Evolutionary conservation across 495 filamentous ascomycete genomes (phyloP).

Genomic region (Neurospora sp.): DNA sequence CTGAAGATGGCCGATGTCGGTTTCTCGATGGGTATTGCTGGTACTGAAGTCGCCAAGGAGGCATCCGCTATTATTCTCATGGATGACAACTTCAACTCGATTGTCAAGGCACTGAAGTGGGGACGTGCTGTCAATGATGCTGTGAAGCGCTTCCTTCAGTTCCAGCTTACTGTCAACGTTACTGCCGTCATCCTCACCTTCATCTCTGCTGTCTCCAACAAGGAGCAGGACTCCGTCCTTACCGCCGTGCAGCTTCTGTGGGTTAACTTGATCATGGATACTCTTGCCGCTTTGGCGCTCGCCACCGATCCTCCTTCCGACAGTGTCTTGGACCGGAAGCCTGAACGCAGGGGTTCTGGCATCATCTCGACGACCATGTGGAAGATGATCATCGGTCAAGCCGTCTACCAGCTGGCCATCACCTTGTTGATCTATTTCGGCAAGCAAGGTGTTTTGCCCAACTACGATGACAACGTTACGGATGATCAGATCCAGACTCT

Average conservation of each 20-base stretch:
- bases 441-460: constrained; percentile 49
- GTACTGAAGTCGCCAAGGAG: constrained; percentile 90
- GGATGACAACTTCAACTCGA: constrained; percentile 83
- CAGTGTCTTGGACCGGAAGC: constrained; percentile 70
- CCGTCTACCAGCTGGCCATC: constrained; percentile 68
- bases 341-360: constrained; percentile 65
- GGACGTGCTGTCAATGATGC: constrained; percentile 86
- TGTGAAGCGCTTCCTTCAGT: constrained; percentile 83
- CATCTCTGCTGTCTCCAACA: constrained; percentile 66
- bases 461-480: constrained; percentile 15
- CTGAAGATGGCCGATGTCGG: constrained; percentile 80
- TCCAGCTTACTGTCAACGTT: constrained; percentile 87
- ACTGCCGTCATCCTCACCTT: constrained; percentile 79
- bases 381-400: constrained; percentile 91
- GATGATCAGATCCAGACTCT: constrained; percentile 53
- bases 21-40: constrained; percentile 88
- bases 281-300: constrained; percentile 75
- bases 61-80: constrained; percentile 86
- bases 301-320: constrained; percentile 77
- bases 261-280: constrained; percentile 95
- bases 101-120: constrained; percentile 85
- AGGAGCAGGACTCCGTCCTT: constrained; percentile 57
- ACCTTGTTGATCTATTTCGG: constrained; percentile 76
- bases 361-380: constrained; percentile 83
- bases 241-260: constrained; percentile 82